A percentile compares a stretch with the other conserved stretches of the same genome.
Conservation (phyloP, 2,329 filamentous ascomycete genomes). For the Leptographium galeiforme region DNA sequence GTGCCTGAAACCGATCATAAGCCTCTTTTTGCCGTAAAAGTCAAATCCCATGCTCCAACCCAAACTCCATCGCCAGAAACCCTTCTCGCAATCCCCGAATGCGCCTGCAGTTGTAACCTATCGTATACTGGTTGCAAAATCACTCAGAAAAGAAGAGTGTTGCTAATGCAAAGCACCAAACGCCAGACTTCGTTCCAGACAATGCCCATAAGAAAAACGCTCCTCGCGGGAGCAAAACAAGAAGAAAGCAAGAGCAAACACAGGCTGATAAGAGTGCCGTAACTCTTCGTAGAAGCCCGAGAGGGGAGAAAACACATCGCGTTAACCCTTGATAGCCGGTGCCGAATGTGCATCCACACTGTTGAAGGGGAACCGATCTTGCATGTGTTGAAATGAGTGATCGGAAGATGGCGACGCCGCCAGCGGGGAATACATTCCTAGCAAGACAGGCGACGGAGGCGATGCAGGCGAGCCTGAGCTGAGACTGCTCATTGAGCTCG, state of each 20-base stretch:
- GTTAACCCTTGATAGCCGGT: slow-evolving; percentile 30
- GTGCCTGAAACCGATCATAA: neutral
- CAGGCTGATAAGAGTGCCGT: neutral
- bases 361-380: slow-evolving; percentile 35
- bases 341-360: slow-evolving; percentile 33
- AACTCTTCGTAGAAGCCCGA: too few species aligned
- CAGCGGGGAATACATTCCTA: slow-evolving; percentile 29
- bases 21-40: neutral
- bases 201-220: neutral
- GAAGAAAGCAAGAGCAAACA: neutral
- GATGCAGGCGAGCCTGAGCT: slow-evolving; percentile 19
- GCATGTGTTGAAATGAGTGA: slow-evolving; percentile 26
- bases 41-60: neutral
- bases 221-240: too few species aligned
- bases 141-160: neutral
- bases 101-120: neutral
- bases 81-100: neutral
- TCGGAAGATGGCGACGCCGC: slow-evolving; percentile 32
- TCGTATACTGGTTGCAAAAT: slow-evolving; percentile 1
- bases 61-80: neutral
- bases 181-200: neutral
- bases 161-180: neutral
- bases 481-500: slow-evolving; percentile 1
- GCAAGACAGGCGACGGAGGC: slow-evolving; percentile 28
- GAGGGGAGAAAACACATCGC: neutral